Evolutionary conservation across 495 filamentous ascomycete species (phyloP).

Genomic region (Hypoxylon fragiforme): DNA sequence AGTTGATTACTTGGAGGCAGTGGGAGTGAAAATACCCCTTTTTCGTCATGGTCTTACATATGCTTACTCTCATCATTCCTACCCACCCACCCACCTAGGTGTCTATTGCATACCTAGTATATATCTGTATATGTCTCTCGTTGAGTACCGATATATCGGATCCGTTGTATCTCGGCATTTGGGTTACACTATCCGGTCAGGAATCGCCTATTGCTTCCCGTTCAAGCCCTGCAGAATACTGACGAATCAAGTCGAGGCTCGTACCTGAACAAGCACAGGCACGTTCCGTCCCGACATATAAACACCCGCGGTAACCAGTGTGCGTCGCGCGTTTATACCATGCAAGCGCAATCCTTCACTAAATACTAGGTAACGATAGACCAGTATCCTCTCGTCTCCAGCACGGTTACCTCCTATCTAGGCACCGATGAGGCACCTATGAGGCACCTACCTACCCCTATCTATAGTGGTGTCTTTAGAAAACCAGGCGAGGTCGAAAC

Average conservation of each 20-base stretch:
- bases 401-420: not conserved
- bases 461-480: too few relatives aligned
- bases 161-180: conserved; percentile 23
- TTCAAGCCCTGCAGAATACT: conserved; percentile 20
- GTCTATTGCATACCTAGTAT: not conserved
- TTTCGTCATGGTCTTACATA: not conserved
- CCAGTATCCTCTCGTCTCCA: not conserved
- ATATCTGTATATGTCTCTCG: not conserved
- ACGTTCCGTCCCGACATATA: conserved; percentile 23
- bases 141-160: conserved; percentile 24
- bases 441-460: not conserved
- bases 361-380: not conserved
- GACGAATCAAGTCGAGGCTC: conserved; percentile 21
- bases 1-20: not conserved
- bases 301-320: conserved; percentile 19
- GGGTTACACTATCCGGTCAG: conserved; percentile 17
- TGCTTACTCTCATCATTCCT: not conserved
- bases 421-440: not conserved
- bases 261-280: conserved; percentile 8
- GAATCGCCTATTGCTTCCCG: conserved; percentile 30
- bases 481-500: conserved; percentile 3
- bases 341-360: conserved; percentile 15
- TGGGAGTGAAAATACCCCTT: not conserved
- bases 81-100: not conserved
- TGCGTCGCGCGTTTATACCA: conserved; percentile 11